A percentile compares a stretch with the other conserved stretches of the same genome.
These are phyloP conservation scores for Heliocybe sulcata DNA, from an alignment of 1,284 basidiomycete genomes.

Conservation along the genomic window DNA sequence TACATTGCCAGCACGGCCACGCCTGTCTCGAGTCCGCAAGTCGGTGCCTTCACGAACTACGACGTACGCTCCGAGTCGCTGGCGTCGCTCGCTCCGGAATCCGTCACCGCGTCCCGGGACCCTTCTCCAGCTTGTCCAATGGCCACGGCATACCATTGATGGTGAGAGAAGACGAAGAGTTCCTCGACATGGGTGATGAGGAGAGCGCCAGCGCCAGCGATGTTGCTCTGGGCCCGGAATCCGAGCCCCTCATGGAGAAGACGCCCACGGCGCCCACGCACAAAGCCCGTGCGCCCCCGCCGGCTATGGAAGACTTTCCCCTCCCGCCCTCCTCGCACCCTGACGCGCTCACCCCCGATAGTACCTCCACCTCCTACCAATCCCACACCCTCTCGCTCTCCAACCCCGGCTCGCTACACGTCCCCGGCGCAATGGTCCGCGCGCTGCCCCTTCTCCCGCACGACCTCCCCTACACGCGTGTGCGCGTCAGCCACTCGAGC, in stretches of 20 bases:
- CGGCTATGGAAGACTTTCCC: constrained; percentile 27
- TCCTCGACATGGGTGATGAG: constrained; percentile 54
- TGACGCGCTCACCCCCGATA: too few relatives aligned
- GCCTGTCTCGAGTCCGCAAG: constrained; percentile 45
- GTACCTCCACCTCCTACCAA: too few relatives aligned
- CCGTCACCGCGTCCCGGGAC: not conserved
- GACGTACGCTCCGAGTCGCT: constrained; percentile 1
- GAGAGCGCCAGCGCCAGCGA: constrained; percentile 22
- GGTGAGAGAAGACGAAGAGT: constrained; percentile 28
- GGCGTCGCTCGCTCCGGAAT: constrained; percentile 6
- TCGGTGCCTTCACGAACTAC: constrained; percentile 12
- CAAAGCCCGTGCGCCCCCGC: constrained; percentile 3
- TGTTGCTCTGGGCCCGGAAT: not conserved
- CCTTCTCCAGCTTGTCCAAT: not conserved
- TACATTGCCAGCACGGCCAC: constrained; percentile 69
- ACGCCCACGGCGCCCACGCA: not conserved
- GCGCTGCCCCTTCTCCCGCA: constrained; percentile 61
- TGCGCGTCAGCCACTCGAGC: constrained; percentile 65
- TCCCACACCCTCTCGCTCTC: too few relatives aligned
- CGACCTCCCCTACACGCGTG: constrained; percentile 60
- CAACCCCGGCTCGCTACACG: too few relatives aligned
- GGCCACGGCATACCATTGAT: not conserved
- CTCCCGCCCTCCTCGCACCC: constrained; percentile 20
- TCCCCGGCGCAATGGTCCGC: constrained; percentile 39
- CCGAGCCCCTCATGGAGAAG: not conserved